Conservation (phyloP, 2,329 filamentous ascomycete genomes). For the Alternaria arbusti region DNA sequence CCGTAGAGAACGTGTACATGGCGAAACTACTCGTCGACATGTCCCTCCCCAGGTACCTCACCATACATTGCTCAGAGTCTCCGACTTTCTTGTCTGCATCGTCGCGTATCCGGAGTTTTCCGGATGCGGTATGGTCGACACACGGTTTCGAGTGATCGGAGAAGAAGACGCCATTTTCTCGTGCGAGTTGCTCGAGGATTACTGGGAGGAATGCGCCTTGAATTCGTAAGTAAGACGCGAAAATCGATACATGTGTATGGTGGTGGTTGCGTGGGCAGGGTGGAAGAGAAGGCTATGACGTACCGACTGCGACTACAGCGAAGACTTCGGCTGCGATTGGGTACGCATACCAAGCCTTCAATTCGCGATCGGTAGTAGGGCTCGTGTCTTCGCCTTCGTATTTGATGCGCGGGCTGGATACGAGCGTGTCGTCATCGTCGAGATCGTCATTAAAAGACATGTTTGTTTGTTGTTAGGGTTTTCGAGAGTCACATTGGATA, state of each 20-base stretch:
- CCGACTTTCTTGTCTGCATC: constrained; percentile 16
- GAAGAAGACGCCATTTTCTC: constrained; percentile 84
- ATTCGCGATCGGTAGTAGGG: constrained; percentile 80
- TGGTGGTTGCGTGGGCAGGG: background rate
- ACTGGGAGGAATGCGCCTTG: constrained; percentile 91
- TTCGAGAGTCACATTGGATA: background rate
- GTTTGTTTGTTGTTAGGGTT: background rate
- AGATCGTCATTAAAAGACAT: constrained; percentile 22
- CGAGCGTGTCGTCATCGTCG: constrained; percentile 7
- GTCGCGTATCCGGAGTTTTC: constrained; percentile 15
- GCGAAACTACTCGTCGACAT: constrained; percentile 93
- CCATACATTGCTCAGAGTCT: constrained; percentile 69
- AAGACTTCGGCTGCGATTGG: constrained; percentile 91
- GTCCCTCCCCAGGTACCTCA: constrained; percentile 76
- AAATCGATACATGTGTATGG: background rate
- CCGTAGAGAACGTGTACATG: constrained; percentile 93
- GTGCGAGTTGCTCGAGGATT: constrained; percentile 84
- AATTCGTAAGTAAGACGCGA: background rate
- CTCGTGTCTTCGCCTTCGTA: constrained; percentile 58
- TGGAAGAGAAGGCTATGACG: constrained; percentile 34
- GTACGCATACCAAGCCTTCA: constrained; percentile 89
- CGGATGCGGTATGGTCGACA: constrained; percentile 62
- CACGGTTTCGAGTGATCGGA: constrained; percentile 77
- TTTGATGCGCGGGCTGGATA: background rate
- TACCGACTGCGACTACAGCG: constrained; percentile 84